phyloP scores from a whole-genome alignment of 352 stramenopile species.

The Phytophthora hybrid region DNA sequence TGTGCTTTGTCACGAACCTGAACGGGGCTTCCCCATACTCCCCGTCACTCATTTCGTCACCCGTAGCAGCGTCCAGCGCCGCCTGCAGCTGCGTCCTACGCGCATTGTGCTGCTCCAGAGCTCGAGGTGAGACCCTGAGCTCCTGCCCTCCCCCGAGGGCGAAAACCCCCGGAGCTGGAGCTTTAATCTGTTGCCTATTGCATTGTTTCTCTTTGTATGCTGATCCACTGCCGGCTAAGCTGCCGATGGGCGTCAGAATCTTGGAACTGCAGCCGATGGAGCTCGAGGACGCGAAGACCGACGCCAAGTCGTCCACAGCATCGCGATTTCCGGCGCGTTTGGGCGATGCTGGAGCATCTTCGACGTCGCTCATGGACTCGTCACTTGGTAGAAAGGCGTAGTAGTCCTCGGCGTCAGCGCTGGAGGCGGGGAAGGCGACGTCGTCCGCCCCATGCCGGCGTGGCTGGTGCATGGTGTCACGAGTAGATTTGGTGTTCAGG shows the following conservation, averaged over 20 bases:
- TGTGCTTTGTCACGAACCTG: slow-evolving; percentile 38
- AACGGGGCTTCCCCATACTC: slow-evolving; percentile 53
- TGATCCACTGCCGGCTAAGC: slow-evolving; percentile 21
- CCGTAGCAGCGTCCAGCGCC: slow-evolving; percentile 49
- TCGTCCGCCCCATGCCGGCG: slow-evolving; percentile 7
- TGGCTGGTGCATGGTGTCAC: slow-evolving; percentile 23
- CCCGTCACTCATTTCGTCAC: slow-evolving; percentile 7
- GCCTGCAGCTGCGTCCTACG: slow-evolving; percentile 55
- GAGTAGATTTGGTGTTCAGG: not conserved
- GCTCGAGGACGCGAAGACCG: slow-evolving; percentile 34
- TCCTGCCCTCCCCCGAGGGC: slow-evolving; percentile 35
- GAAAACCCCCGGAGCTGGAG: slow-evolving; percentile 29
- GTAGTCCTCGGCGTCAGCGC: slow-evolving; percentile 60
- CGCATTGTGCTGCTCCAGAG: slow-evolving; percentile 46
- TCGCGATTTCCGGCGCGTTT: slow-evolving; percentile 17
- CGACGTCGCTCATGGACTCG: slow-evolving; percentile 52
- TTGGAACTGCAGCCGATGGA: slow-evolving; percentile 23
- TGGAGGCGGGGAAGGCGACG: slow-evolving; percentile 42
- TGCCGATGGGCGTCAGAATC: slow-evolving; percentile 43
- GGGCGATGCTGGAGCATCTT: slow-evolving; percentile 25
- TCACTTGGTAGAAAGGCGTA: slow-evolving; percentile 69
- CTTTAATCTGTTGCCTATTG: not conserved
- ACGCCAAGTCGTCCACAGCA: slow-evolving; percentile 40
- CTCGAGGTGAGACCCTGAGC: slow-evolving; percentile 48
- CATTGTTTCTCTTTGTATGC: not conserved